Base-by-base conservation (phyloP, 371 early-diverging fungal species). In the Thermomucor indicae-seudaticae region DNA sequence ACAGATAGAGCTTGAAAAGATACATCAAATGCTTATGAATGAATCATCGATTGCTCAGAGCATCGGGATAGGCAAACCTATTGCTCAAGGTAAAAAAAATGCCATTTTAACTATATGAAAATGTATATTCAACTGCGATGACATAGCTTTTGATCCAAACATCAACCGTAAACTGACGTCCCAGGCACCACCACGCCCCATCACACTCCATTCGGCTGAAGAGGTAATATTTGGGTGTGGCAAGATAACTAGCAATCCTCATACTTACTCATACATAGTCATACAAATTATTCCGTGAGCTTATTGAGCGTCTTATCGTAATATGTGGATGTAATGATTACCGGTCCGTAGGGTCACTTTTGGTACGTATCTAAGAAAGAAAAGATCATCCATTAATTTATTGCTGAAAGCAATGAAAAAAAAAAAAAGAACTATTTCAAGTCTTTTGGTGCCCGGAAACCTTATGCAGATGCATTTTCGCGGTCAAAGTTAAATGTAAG, bases 101-200 rank as follows among this genome's bases (percentile, higher is more conserved):
- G n/a, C n/a, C n/a, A n/a, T n/a, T n/a, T n/a, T n/a, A n/a, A n/a
- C n/a, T n/a, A n/a, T n/a, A n/a, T n/a, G n/a, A n/a, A n/a, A 20
- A 29, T 23, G 34, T 20, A 11, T 16, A 25, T n/a, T 30, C 10
- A 19, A 47, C 10, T 48, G 47, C n/a, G n/a, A n/a, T n/a, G n/a
- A n/a, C n/a, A n/a, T 23, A 50, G 84, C 81, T 0, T 88, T 89
- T 63, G 86, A 89, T 57, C 73, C 84, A 14, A 68, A 71, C 6
- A 78, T 88, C 31, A 86, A 83, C 51, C 68, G 85, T 12, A 86
- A 86, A 55, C 58, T 86, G 5, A 81, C 81, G 11, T 68, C 84
- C 10, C 84, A 85, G 51, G 78, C 85, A 24, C 87, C 88, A 0
- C 86, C 88, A 42, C 75, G 86, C n/a, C 82, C 85, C 12, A 80